phyloP scores from a whole-genome alignment of 2,329 filamentous ascomycete species.

The Neopestalotiopsis sp. region DNA sequence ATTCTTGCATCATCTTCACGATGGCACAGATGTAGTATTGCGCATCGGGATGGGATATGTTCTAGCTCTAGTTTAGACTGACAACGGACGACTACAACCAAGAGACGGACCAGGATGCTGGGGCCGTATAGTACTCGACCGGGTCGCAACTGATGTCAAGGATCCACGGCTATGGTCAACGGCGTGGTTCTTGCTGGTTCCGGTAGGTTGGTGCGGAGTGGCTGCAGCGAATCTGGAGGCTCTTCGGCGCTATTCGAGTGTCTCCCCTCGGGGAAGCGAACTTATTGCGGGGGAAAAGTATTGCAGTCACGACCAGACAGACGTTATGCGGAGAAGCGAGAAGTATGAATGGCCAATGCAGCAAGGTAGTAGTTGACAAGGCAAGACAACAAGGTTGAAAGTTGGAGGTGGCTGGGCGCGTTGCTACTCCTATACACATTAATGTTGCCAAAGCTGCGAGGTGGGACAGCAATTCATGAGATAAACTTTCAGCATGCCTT shows the following conservation, averaged over 20 bases:
- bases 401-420: background rate
- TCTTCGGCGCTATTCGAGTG: conserved; percentile 12
- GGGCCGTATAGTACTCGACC: background rate
- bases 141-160: conserved; percentile 11
- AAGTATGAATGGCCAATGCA: background rate
- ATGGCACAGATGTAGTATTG: background rate
- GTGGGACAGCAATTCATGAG: no score
- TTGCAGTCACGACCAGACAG: background rate
- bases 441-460: no score
- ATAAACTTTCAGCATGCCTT: no score
- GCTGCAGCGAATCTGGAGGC: conserved; percentile 13
- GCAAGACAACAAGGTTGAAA: background rate
- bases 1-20: conserved; percentile 7
- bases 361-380: background rate
- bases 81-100: background rate
- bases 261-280: background rate
- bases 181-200: conserved; percentile 13
- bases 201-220: conserved; percentile 12
- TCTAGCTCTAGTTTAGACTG: background rate
- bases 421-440: no score
- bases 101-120: background rate
- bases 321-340: background rate
- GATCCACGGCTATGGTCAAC: conserved; percentile 3
- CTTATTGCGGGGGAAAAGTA: background rate
- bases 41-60: background rate